phyloP scores from a whole-genome alignment of 148 eudicot genomes.

The Vaccinium darrowii region DNA sequence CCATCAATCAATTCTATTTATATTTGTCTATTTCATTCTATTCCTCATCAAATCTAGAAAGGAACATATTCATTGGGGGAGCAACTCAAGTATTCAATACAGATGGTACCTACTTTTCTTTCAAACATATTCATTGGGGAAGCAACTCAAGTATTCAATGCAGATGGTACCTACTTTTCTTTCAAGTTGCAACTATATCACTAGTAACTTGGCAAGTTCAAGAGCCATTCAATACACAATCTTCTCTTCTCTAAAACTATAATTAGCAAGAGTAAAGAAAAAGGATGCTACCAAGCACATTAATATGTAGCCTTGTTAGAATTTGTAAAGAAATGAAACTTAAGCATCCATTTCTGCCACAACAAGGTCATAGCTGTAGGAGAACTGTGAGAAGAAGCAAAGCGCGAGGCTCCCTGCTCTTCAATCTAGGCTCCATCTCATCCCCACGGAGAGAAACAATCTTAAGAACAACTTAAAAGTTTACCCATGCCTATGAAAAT shows the following conservation, averaged over 20 bases:
- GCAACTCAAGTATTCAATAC: not conserved
- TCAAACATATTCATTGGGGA: too few relatives aligned
- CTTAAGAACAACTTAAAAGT: not conserved
- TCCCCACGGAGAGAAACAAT: not conserved
- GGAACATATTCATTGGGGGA: not conserved
- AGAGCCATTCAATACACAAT: not conserved
- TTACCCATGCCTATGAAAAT: not conserved
- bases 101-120: not conserved
- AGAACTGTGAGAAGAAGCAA: constrained; percentile 11
- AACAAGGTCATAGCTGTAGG: not conserved
- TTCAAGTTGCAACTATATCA: not conserved
- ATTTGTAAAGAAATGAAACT: not conserved
- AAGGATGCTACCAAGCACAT: not conserved
- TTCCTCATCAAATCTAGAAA: not conserved
- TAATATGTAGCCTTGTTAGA: constrained; percentile 8
- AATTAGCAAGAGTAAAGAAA: not conserved
- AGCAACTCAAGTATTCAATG: not conserved
- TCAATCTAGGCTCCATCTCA: constrained; percentile 15
- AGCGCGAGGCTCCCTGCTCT: constrained; percentile 10
- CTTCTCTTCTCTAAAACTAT: not conserved
- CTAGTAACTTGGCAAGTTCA: not conserved
- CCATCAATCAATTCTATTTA: not conserved
- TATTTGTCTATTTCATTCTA: not conserved
- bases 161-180: not conserved
- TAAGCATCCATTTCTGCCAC: constrained; percentile 12